Base-by-base conservation (phyloP, 768 basidiomycete genomes). In the Fomitopsis serialis region DNA sequence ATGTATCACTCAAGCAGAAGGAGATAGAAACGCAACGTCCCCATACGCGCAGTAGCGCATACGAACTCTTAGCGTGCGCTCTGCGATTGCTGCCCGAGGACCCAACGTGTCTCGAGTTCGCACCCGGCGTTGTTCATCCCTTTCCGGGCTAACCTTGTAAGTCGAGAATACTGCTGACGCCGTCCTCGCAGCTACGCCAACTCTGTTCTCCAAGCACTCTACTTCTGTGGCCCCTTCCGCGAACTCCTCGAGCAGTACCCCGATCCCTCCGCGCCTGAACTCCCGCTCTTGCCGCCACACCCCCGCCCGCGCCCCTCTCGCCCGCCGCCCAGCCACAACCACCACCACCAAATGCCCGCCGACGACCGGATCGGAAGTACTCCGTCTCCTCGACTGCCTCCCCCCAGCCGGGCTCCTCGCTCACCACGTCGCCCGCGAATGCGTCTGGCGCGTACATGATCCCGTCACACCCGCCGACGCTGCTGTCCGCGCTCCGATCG, bases 171-270 rank as follows among this genome's bases (percentile, higher is more conserved):
- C 29, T 17, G 37, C 37, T 40, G 37, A 40, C 19, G 37, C 37
- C 15, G 36, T 12, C 35, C 15, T 48, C 37, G n/a, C 35, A 94
- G 94, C 73, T 99, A 99, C 70, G 94, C 89, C 74, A 99, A 98
- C 71, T 97, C 96, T n/a, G 93, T 99, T 22, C 78, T 99, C 15
- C 96, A 99, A 69, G 87, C 97, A 0, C 81, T 98, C 52, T 99
- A 98, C 74, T 96, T 95, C 68, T 98, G 94, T 67, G 73, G 81
- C 22, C 95, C 96, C 1, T 98, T 99, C 67, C 81, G 95, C 48
- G 88, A 95, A 47, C 89, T 97, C 53, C 77, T 98, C 60, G 72
- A 88, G n/a, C 89, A 87, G 60, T 75, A 78, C 55, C 62, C 73
- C 50, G 88, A 84, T 70, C 71, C 71, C 49, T 81, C 76, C 52